These are phyloP conservation scores for Astrocystis sublimbata DNA, from an alignment of 495 filamentous ascomycete species.

Conservation along the genomic window DNA sequence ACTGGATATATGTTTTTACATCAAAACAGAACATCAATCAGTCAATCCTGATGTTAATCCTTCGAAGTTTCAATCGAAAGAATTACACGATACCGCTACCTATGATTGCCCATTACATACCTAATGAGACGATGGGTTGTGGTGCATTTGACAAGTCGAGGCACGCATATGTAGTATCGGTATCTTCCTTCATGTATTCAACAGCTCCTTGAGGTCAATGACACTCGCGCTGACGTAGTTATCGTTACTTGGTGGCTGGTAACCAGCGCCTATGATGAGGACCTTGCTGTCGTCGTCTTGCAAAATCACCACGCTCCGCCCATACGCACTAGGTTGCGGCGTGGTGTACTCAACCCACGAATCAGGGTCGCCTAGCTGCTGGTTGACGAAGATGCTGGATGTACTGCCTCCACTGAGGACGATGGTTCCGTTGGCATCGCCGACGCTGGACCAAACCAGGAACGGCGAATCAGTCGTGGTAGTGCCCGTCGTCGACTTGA, in stretches of 20 bases:
- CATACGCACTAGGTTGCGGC: slow-evolving; percentile 52
- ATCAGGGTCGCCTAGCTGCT: slow-evolving; percentile 51
- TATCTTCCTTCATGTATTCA: not conserved
- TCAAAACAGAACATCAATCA: too few relatives aligned
- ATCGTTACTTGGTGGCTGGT: slow-evolving; percentile 41
- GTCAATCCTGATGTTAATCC: too few relatives aligned
- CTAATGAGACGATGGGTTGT: too few relatives aligned
- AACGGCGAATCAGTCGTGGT: slow-evolving; percentile 49
- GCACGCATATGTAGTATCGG: too few relatives aligned
- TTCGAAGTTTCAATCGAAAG: too few relatives aligned
- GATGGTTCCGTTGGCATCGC: slow-evolving; percentile 58
- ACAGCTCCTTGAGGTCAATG: slow-evolving; percentile 23
- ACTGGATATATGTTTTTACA: too few relatives aligned
- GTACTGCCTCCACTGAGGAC: slow-evolving; percentile 56
- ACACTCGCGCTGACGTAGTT: slow-evolving; percentile 46
- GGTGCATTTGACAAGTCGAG: too few relatives aligned
- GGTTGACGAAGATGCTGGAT: slow-evolving; percentile 60
- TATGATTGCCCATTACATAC: too few relatives aligned
- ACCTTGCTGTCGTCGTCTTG: slow-evolving; percentile 38
- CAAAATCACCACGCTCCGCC: slow-evolving; percentile 51
- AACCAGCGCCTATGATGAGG: slow-evolving; percentile 46
- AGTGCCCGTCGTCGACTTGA: slow-evolving; percentile 48
- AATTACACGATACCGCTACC: too few relatives aligned
- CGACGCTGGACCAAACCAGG: slow-evolving; percentile 54
- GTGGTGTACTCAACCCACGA: slow-evolving; percentile 54